Conservation (phyloP, 2,329 filamentous ascomycete species). For the Geosmithia putterillii region DNA sequence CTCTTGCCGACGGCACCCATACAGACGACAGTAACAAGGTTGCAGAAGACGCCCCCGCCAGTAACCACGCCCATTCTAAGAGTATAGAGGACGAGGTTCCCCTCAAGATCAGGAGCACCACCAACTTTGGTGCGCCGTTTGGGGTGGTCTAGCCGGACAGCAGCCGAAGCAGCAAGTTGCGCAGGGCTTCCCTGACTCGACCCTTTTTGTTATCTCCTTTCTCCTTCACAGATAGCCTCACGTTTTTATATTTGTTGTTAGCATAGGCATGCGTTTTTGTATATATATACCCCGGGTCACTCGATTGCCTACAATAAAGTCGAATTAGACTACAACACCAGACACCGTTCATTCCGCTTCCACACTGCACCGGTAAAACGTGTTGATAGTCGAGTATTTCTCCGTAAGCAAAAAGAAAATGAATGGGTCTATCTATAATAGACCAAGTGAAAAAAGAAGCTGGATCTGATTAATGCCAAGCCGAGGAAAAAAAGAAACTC, state of each 20-base stretch:
- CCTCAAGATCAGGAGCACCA: conserved; percentile 29
- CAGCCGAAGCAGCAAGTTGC: background rate
- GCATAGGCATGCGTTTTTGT: background rate
- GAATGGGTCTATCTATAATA: background rate
- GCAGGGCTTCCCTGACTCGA: background rate
- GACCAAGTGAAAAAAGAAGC: background rate
- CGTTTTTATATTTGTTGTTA: background rate
- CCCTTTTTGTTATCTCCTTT: background rate
- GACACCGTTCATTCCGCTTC: too few species aligned
- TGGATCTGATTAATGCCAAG: too few species aligned
- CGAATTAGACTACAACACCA: too few species aligned
- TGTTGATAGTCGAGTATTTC: too few species aligned
- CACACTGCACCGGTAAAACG: too few species aligned
- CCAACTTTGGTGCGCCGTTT: conserved; percentile 35
- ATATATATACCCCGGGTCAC: background rate
- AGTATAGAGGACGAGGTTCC: conserved; percentile 28
- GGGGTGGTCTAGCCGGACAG: conserved; percentile 15
- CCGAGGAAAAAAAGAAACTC: background rate
- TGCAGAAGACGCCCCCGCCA: too few species aligned
- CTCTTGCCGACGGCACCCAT: conserved; percentile 3
- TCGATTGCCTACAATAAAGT: background rate
- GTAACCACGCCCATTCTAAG: conserved; percentile 9
- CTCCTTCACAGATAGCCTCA: background rate
- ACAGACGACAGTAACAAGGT: too few species aligned
- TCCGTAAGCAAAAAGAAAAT: background rate